phyloP scores from a whole-genome alignment of 306 rosid genomes.

The Spatholobus suberectus region DNA sequence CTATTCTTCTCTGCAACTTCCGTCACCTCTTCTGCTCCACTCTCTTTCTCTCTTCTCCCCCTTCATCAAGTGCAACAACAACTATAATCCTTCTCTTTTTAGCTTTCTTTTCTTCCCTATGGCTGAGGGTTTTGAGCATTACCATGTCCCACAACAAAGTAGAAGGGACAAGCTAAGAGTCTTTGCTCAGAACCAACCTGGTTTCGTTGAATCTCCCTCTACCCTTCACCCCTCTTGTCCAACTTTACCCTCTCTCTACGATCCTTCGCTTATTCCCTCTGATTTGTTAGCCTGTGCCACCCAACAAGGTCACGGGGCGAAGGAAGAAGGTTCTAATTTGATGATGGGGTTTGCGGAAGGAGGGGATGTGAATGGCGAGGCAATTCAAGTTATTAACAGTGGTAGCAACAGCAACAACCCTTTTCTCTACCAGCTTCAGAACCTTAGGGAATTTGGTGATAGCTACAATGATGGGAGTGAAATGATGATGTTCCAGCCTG shows the following conservation, averaged over 20 bases:
- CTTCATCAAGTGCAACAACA: background rate
- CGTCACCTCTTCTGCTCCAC: conserved; percentile 15
- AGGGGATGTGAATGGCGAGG: conserved; percentile 35
- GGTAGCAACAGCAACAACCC: conserved; percentile 43
- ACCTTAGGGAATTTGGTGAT: conserved; percentile 47
- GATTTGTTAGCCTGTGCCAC: conserved; percentile 44
- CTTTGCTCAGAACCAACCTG: conserved; percentile 41
- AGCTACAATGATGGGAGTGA: conserved; percentile 34
- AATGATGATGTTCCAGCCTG: conserved; percentile 62
- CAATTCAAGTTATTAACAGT: conserved; percentile 49
- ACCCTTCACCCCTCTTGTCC: conserved; percentile 1
- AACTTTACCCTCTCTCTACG: conserved; percentile 53
- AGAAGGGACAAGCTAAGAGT: conserved; percentile 88
- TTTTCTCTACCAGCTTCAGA: conserved; percentile 43
- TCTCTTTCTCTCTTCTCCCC: conserved; percentile 20
- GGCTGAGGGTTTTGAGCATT: conserved; percentile 88
- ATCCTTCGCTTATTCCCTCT: conserved; percentile 64
- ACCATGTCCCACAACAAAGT: conserved; percentile 93
- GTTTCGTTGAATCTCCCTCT: conserved; percentile 26
- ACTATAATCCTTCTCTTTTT: background rate
- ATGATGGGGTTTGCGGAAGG: conserved; percentile 56
- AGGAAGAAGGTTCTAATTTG: conserved; percentile 50
- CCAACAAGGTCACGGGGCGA: background rate
- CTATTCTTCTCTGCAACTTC: conserved; percentile 35
- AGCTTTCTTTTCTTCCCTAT: conserved; percentile 35